A percentile compares a stretch with the other conserved stretches of the same genome.
These are phyloP conservation scores for Vigna radiata DNA, from an alignment of 306 rosid genomes.

Conservation along the genomic window DNA sequence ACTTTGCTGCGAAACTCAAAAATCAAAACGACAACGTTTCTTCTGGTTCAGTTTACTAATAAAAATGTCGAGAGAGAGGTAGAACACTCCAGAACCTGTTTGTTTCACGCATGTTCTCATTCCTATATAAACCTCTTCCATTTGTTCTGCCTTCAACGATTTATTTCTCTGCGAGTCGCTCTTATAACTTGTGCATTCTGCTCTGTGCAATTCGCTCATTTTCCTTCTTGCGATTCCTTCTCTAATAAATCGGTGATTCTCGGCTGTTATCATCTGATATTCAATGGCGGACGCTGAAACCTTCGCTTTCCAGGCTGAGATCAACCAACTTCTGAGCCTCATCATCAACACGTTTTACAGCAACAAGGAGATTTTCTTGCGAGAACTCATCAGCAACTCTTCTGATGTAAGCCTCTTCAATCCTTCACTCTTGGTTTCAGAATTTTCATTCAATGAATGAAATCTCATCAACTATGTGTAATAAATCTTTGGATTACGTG, in stretches of 20 bases:
- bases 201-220: not conserved
- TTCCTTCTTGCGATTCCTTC: not conserved
- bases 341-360: conserved; percentile 77
- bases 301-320: conserved; percentile 78
- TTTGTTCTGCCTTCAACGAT: rapidly evolving
- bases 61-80: conserved; percentile 46
- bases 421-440: not conserved
- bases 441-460: not conserved
- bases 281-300: conserved; percentile 68
- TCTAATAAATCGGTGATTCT: not conserved
- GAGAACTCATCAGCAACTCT: conserved; percentile 68
- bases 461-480: not conserved
- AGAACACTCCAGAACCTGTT: conserved; percentile 57
- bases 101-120: no score
- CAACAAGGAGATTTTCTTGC: conserved; percentile 84
- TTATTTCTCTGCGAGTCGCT: not conserved
- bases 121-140: conserved; percentile 24
- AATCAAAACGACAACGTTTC: conserved; percentile 4
- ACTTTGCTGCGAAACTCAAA: conserved; percentile 8
- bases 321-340: conserved; percentile 71
- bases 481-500: not conserved
- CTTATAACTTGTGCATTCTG: not conserved
- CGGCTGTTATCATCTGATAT: not conserved
- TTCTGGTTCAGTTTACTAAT: not conserved
- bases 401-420: conserved; percentile 54